These are phyloP conservation scores for Pichia nanzhaoensis DNA, from an alignment of 805 yeast genomes.

Conservation along the genomic window DNA sequence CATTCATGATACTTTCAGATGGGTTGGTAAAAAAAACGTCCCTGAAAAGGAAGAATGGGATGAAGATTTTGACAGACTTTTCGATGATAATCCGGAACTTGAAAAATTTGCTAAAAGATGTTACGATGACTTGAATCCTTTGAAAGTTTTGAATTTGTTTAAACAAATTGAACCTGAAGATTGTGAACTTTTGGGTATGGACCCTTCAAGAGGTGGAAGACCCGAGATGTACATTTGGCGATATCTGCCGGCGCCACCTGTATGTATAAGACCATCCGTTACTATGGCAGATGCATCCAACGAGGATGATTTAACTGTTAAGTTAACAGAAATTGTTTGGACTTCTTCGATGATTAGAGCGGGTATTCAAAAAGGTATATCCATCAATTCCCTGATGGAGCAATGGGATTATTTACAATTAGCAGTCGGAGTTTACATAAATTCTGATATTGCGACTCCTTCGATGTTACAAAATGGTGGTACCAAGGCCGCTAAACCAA, in stretches of 20 bases:
- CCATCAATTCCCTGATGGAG: constrained; percentile 91
- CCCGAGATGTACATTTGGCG: constrained; percentile 98
- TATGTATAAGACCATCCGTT: constrained; percentile 96
- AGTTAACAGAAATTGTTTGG: constrained; percentile 94
- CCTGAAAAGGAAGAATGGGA: constrained; percentile 86
- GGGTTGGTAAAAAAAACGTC: constrained; percentile 85
- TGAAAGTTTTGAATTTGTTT: constrained; percentile 80
- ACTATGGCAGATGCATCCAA: constrained; percentile 85
- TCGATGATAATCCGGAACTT: constrained; percentile 73
- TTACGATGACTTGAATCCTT: constrained; percentile 89
- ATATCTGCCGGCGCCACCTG: constrained; percentile 97
- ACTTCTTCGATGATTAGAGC: constrained; percentile 91
- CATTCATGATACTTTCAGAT: constrained; percentile 91
- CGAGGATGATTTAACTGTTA: constrained; percentile 96
- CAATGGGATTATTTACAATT: constrained; percentile 98
- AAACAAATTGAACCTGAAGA: constrained; percentile 80
- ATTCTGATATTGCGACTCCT: constrained; percentile 87
- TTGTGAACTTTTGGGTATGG: constrained; percentile 88
- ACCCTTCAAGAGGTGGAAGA: constrained; percentile 79
- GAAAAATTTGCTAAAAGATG: constrained; percentile 83
- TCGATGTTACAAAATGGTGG: constrained; percentile 61
- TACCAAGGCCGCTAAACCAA: constrained; percentile 60
- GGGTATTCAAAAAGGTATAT: constrained; percentile 90
- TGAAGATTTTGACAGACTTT: constrained; percentile 71
- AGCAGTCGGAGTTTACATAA: constrained; percentile 94